Conservation (phyloP, 805 yeast genomes). For the Candida hungchunana region DNA sequence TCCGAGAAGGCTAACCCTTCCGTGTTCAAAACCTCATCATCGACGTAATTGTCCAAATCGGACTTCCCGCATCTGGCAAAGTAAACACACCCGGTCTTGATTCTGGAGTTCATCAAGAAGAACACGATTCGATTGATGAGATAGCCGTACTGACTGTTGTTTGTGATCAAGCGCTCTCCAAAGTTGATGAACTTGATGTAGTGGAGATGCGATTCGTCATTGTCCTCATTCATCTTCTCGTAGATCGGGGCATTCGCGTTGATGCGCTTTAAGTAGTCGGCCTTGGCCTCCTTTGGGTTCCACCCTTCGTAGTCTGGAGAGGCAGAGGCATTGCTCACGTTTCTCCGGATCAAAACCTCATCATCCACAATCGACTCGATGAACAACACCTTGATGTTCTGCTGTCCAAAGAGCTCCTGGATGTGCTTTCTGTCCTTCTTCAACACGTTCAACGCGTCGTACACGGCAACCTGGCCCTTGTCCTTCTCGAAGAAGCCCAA, state of each 20-base stretch:
- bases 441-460: slow-evolving; percentile 90
- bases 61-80: slow-evolving; percentile 77
- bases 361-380: slow-evolving; percentile 86
- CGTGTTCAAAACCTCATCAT: slow-evolving; percentile 80
- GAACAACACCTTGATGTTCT: slow-evolving; percentile 73
- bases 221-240: slow-evolving; percentile 55
- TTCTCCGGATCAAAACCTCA: slow-evolving; percentile 58
- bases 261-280: slow-evolving; percentile 73
- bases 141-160: slow-evolving; percentile 82
- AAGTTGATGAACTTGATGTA: slow-evolving; percentile 87
- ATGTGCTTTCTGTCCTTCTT: slow-evolving; percentile 61
- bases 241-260: slow-evolving; percentile 63
- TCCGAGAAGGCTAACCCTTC: slow-evolving; percentile 67
- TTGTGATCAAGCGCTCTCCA: slow-evolving; percentile 77
- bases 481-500: slow-evolving; percentile 63
- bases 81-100: slow-evolving; percentile 84
- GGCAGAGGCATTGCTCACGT: slow-evolving; percentile 78
- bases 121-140: slow-evolving; percentile 86
- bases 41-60: slow-evolving; percentile 48
- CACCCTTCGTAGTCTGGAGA: slow-evolving; percentile 85
- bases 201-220: slow-evolving; percentile 48
- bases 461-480: slow-evolving; percentile 91
- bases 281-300: slow-evolving; percentile 68
- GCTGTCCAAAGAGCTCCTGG: slow-evolving; percentile 46
- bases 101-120: slow-evolving; percentile 85